phyloP scores from a whole-genome alignment of 2,329 filamentous ascomycete species.

The Cladosporium cucumerinum region DNA sequence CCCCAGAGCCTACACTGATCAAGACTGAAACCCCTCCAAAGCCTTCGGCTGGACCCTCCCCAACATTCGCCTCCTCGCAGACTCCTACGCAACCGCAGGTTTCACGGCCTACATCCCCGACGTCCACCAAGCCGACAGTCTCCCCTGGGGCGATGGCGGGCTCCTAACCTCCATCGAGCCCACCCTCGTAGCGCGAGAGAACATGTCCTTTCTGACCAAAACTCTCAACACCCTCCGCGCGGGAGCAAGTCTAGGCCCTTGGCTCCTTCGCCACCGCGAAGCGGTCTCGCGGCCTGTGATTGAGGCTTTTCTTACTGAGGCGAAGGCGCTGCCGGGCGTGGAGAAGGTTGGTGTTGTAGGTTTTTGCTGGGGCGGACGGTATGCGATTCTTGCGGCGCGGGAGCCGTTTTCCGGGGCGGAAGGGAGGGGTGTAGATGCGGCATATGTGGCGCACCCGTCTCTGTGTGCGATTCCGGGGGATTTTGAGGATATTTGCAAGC shows the following conservation, averaged over 20 bases:
- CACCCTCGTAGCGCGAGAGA: constrained; percentile 38
- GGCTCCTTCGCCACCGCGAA: constrained; percentile 45
- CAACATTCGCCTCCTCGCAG: constrained; percentile 47
- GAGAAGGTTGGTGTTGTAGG: constrained; percentile 46
- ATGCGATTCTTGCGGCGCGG: constrained; percentile 37
- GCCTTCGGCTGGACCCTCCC: constrained; percentile 50
- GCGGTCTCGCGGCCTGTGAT: constrained; percentile 42
- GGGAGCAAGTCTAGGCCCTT: constrained; percentile 42
- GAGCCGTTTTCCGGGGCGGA: background rate
- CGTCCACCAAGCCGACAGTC: constrained; percentile 41
- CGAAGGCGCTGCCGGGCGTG: background rate
- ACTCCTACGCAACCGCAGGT: constrained; percentile 46
- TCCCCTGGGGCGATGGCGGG: constrained; percentile 31
- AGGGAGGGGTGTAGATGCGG: constrained; percentile 16
- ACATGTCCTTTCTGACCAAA: constrained; percentile 38
- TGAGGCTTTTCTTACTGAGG: constrained; percentile 33
- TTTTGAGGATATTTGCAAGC: constrained; percentile 35
- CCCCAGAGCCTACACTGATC: constrained; percentile 16
- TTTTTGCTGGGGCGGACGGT: constrained; percentile 48
- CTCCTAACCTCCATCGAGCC: constrained; percentile 45
- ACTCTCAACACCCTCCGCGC: constrained; percentile 41
- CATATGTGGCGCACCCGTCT: background rate
- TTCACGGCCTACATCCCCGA: constrained; percentile 48
- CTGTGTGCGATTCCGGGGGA: background rate
- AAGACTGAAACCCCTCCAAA: constrained; percentile 7